Evolutionary conservation across 2,329 filamentous ascomycete genomes (phyloP), one percentile per base, ranked within the genome.

Genomic region (Plenodomus tracheiphilus): DNA sequence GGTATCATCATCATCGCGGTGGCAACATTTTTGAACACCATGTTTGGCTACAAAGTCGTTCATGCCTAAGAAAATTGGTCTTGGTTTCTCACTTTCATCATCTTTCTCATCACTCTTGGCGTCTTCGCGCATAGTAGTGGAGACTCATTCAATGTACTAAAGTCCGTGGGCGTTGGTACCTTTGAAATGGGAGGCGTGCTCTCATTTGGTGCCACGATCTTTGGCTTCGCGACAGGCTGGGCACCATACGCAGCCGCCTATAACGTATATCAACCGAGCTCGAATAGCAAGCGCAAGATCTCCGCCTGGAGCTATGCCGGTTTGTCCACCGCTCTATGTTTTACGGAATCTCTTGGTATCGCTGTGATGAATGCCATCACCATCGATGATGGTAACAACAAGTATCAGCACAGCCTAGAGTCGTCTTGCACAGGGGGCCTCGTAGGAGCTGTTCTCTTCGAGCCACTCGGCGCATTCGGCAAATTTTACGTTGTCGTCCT

Each of bases 31-130:
- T 46, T 85, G 39, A 78, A 93, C 54, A 87, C 85, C n/a, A 81
- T 88, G 35, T 89, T 88, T 71, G 84, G 89, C 56, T 87, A 92
- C 78, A 83, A 85, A 70, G 74, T 91, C 30, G 87, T 94, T 1
- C 89, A 93, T 72, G 74, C 75, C 9, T 94, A 92, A 73, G 89
- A 93, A 68, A 83, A 85, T 69, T 91, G 78, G 77, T 85, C 79
- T 51, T 93, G 84, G 87, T 82, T 89, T 40, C 87, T 89, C 0
- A 84, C 85, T 42, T 81, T 85, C 59, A 83, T 91, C 62, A 82
- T 91, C 59, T 88, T 91, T 74, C 70, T 91, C 47, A 85, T 92
- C 56, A 79, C 87, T 2, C 75, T 89, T 2, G 88, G 86, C 15
- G 77, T 79, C 40, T 89, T 89, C 56, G 86, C 83, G 15, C 81